Evolutionary conservation across 352 stramenopile species (phyloP), one percentile per base, ranked within the genome.

Genomic region (Phytophthora cactorum): DNA sequence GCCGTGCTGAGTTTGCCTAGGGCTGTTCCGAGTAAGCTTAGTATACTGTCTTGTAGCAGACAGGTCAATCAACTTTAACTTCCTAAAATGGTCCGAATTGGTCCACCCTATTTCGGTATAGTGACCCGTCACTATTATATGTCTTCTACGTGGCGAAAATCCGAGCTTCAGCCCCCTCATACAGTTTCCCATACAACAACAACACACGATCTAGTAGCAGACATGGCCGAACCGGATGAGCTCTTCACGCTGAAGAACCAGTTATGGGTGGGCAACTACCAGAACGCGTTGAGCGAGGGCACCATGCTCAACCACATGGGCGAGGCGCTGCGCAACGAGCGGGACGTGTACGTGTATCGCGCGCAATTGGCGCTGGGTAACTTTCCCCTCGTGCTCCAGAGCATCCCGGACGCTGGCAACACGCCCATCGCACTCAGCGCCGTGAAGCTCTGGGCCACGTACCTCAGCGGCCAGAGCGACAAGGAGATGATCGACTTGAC

Each of bases 161-260:
- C 45, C 44, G 53, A 60, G 25, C 46, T 50, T 58, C 50, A 61
- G 53, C 29, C 17, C 58, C 58, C n/a, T 59, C 25, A 52, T 47
- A 46, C 17, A 63, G 12, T 51, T 52, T n/a, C 5, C 28, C 27
- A 50, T 32, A 66, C 36, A 52, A 66, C 36, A 52, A 66, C 56
- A 22, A 17, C 1, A 63, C 46, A 58, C 46, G 7, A 52, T 34
- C 31, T 45, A 56, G 32, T 27, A 44, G n/a, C 38, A 54, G 15
- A 27, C 15, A 97, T 98, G 92, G 78, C 84, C 34, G 94, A 98
- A 72, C 96, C 97, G 11, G 97, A 99, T 75, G 97, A 99, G 66
- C 86, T 99, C 45, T 99, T 98, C 82, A 99, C 96, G 72, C 83
- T 99, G 27, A 96, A 98, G 76, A 98, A 98, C 82, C 96, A 98